These are phyloP conservation scores for Elongisporangium anandrum DNA, from an alignment of 352 stramenopile genomes.

Conservation along the genomic window DNA sequence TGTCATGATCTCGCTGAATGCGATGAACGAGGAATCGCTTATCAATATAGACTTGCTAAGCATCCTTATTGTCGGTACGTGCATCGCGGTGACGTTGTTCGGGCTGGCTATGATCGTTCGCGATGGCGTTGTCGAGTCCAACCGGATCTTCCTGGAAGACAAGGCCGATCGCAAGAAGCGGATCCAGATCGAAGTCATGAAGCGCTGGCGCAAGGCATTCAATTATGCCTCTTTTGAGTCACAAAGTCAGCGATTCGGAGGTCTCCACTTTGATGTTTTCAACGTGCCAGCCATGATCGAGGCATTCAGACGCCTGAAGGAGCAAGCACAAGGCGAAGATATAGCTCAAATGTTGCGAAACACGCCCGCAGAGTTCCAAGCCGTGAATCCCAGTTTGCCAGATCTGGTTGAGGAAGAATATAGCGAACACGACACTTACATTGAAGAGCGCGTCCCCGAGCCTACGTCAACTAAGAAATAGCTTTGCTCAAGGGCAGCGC, in stretches of 20 bases:
- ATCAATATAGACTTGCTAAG: constrained; percentile 65
- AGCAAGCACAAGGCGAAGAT: neutral
- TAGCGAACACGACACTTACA: neutral
- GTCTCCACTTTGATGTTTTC: constrained; percentile 39
- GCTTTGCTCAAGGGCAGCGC: neutral
- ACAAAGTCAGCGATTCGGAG: constrained; percentile 29
- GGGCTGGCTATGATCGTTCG: constrained; percentile 54
- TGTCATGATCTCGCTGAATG: constrained; percentile 68
- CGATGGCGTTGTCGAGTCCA: constrained; percentile 47
- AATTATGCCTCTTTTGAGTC: constrained; percentile 56
- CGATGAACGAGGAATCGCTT: constrained; percentile 49
- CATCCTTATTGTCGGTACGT: constrained; percentile 58
- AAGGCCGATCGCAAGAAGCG: constrained; percentile 33
- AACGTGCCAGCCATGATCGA: constrained; percentile 51
- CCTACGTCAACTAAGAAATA: neutral
- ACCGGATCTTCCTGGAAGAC: constrained; percentile 30
- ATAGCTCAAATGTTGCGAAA: neutral
- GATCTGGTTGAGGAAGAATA: constrained; percentile 21
- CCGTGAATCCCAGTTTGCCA: constrained; percentile 12
- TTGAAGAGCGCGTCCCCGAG: neutral
- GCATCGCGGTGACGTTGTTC: constrained; percentile 57
- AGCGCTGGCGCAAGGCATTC: constrained; percentile 45
- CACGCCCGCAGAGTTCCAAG: constrained; percentile 1
- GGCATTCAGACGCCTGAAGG: constrained; percentile 34
- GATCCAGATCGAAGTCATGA: constrained; percentile 26